Percentiles rank a stretch among this genome's conserved stretches.
These are phyloP conservation scores for Acrocalymma vagum DNA, from an alignment of 2,329 filamentous ascomycete genomes.

Conservation along the genomic window DNA sequence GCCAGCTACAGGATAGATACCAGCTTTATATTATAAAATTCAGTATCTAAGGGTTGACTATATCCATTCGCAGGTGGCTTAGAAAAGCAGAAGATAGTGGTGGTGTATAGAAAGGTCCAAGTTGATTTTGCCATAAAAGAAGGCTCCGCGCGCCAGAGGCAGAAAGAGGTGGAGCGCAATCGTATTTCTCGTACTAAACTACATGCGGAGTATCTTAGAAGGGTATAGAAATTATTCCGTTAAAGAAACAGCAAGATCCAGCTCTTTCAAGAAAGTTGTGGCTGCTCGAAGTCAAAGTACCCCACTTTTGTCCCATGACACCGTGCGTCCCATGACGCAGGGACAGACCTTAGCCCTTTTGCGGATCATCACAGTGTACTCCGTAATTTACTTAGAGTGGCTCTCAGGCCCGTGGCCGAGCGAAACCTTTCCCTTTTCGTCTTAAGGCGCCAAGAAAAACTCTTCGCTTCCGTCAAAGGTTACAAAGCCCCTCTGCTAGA, in stretches of 20 bases:
- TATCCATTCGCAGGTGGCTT: slow-evolving; percentile 3
- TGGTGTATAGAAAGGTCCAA: slow-evolving; percentile 7
- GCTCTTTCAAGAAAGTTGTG: slow-evolving; percentile 6
- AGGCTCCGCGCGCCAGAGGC: slow-evolving; percentile 1
- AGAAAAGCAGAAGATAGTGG: slow-evolving; percentile 3
- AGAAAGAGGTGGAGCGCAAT: slow-evolving; percentile 3
- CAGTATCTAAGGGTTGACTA: slow-evolving; percentile 5
- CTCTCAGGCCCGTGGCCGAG: too few species aligned
- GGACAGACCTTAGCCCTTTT: slow-evolving; percentile 33
- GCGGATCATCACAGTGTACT: too few species aligned
- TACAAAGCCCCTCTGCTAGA: too few species aligned
- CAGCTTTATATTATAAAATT: slow-evolving; percentile 2
- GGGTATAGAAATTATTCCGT: slow-evolving; percentile 9
- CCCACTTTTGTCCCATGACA: slow-evolving; percentile 10
- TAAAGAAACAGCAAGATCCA: slow-evolving; percentile 4
- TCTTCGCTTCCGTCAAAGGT: too few species aligned
- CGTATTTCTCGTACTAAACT: slow-evolving; percentile 5
- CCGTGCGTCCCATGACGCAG: slow-evolving; percentile 10
- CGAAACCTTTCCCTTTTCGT: too few species aligned
- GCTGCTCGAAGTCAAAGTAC: slow-evolving; percentile 12
- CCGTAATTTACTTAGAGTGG: too few species aligned
- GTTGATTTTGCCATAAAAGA: slow-evolving; percentile 6
- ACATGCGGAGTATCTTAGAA: slow-evolving; percentile 2
- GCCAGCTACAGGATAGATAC: slow-evolving; percentile 8
- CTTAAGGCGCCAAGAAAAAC: too few species aligned